Evolutionary conservation across 306 rosid genomes (phyloP), one percentile per base, ranked within the genome.

Genomic region (Aeschynomene evenia): DNA sequence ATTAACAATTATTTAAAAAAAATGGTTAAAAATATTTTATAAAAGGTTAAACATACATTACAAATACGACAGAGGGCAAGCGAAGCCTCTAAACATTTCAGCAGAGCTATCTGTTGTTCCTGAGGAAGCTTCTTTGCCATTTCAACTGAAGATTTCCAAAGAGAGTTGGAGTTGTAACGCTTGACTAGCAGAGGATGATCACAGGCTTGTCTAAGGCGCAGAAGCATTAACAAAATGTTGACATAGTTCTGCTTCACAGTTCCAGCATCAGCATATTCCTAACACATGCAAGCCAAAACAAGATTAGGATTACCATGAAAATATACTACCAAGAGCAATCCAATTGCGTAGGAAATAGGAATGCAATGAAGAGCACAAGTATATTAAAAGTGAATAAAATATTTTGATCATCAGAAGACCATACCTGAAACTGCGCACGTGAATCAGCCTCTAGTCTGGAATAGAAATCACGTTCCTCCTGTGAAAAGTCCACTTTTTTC

Each of bases 121-220:
- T 58, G 85, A 36, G 97, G 80, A 83, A 95, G 96, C 73, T 85
- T 95, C 81, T 85, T 89, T 22, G 92, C 92, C 75, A 66, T 77
- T 72, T 91, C 99, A 71, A 77, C 81, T 6, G 99, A 85, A 58
- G 97, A 85, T 80, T 70, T 85, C 99, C 94, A 88, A 6, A 78
- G 72, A 51, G 99, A 74, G 46, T 83, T 78, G 56, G 97, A 88
- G 72, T 86, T 75, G 62, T 85, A 84, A 45, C 81, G 86, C 83
- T 84, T 88, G 28, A 95, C 99, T 73, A 95, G 96, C 28, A 84
- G 84, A 72, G 97, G 99, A 69, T 95, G 99, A 72, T 95, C 99
- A 49, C 99, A 95, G 58, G 99, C 99, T 89, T 95, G 99, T 74
- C 99, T 90, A 84, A 95, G 99, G 62, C 99, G 96, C 95, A 95